phyloP scores from a whole-genome alignment of 305 asterid genomes.

The Fraxinus ornus region DNA sequence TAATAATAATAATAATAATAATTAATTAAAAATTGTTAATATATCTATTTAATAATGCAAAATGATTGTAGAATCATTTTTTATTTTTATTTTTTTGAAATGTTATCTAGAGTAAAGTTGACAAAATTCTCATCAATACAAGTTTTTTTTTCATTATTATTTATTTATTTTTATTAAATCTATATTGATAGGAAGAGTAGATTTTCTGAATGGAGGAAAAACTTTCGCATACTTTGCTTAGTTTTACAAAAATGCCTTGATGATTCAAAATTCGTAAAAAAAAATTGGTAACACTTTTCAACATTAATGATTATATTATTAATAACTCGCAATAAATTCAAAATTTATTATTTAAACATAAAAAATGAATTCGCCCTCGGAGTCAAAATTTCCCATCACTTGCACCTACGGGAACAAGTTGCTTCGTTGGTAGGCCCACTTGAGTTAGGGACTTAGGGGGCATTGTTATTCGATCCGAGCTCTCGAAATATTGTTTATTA shows the following conservation, averaged over 20 bases:
- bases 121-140: neutral
- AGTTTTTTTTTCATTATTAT: neutral
- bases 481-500: neutral
- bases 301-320: neutral
- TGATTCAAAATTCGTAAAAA: neutral
- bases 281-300: neutral
- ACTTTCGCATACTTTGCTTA: neutral
- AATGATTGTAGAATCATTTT: neutral
- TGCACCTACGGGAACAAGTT: neutral
- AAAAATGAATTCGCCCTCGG: neutral
- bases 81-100: neutral
- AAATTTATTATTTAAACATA: neutral
- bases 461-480: neutral
- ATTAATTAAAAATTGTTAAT: too few species aligned
- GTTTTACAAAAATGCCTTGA: neutral
- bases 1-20: too few species aligned
- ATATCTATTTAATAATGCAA: neutral
- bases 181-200: neutral
- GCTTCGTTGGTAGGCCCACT: neutral
- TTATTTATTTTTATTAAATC: neutral
- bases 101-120: neutral
- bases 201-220: neutral
- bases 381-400: neutral
- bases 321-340: neutral
- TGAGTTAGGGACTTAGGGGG: neutral